Conservation (phyloP, 495 filamentous ascomycete genomes). For the Tuber aestivum region DNA sequence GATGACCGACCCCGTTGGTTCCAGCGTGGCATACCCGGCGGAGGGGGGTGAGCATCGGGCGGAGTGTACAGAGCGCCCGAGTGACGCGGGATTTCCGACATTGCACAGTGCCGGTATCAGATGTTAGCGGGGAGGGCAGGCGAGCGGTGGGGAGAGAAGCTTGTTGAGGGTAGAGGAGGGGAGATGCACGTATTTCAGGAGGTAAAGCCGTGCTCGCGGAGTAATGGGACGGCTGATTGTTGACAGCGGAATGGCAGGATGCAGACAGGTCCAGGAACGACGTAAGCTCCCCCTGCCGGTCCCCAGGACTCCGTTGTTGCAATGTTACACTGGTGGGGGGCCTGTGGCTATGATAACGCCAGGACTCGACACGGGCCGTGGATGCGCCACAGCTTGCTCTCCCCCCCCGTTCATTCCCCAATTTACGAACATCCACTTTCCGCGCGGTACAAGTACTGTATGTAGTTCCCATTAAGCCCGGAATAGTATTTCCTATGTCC, state of each 20-base stretch:
- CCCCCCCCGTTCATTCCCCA: background rate
- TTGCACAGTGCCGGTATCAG: slow-evolving; percentile 4
- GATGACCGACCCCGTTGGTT: slow-evolving; percentile 12
- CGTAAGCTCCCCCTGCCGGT: background rate
- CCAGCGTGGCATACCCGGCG: slow-evolving; percentile 23
- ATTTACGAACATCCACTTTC: background rate
- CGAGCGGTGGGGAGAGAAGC: background rate
- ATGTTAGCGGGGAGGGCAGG: background rate
- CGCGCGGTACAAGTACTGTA: background rate
- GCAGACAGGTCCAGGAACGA: background rate
- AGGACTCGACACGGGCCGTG: background rate
- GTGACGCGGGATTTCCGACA: slow-evolving; percentile 41
- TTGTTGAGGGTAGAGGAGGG: background rate
- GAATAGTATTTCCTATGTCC: background rate
- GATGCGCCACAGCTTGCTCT: background rate
- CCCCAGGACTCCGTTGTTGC: background rate
- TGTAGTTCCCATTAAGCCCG: background rate
- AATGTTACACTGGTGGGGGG: background rate
- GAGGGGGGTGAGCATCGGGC: slow-evolving; percentile 29
- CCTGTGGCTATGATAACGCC: background rate
- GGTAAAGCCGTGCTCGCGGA: background rate
- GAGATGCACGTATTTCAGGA: background rate
- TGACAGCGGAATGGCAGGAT: background rate
- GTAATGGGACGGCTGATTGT: background rate
- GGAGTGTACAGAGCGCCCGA: slow-evolving; percentile 39